Evolutionary conservation across 805 yeast genomes (phyloP), one percentile per base, ranked within the genome.

Genomic region (Kluyveromyces lactis): DNA sequence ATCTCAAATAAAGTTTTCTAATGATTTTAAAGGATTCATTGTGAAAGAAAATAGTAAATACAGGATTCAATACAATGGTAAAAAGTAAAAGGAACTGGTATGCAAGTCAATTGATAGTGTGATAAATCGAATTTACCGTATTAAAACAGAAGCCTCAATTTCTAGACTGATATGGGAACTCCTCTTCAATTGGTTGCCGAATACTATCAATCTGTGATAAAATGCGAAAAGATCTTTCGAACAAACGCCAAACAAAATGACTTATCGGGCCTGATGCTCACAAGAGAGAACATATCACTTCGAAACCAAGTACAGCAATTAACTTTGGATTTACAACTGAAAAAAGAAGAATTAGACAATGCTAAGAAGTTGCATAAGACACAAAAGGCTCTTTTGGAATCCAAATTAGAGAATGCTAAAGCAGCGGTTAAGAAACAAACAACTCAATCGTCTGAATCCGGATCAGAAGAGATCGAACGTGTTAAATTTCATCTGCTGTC

Each of bases 231-330:
- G 23, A 46, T 60, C 12, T 57, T 51, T 31, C 24, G 43, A 24
- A 46, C 42, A 9, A 11, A 31, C 23, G 18, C 35, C 43, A 26
- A 29, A 13, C 15, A 16, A 15, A 31, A 38, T 28, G 29, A 26
- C 11, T 24, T 15, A 10, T 21, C 31, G 21, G 45, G 40, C 29
- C 41, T 38, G 50, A 50, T 19, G 44, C 46, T 36, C 29, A 55
- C 50, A 17, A 56, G 56, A 36, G 68, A 64, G 38, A 59, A 58
- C 36, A 38, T 56, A n/a, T 31, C 50, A 3, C 46, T 66, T 18
- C 67, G 64, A 44, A 56, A 51, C 12, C 68, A 64, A 42, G 38
- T 65, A 4, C 43, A 56, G 12, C 60, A 54, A 40, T 36, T 66
- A 21, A 62, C 56, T n/a, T 36, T 55, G 3, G 65, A 64, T 29